Conservation (phyloP, 495 filamentous ascomycete genomes). For the Xylaria scruposa region DNA sequence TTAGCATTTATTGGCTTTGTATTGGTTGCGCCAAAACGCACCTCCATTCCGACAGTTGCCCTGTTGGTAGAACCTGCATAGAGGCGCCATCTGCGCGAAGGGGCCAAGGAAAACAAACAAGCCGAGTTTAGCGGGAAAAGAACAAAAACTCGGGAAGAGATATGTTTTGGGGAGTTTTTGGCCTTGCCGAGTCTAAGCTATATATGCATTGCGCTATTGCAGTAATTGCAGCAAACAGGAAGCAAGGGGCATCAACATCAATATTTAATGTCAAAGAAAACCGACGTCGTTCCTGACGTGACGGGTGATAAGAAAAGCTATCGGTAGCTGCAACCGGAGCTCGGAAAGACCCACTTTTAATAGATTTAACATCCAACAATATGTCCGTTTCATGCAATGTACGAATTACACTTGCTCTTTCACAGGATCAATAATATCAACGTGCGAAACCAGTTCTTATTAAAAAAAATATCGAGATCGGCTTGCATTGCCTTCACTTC, state of each 20-base stretch:
- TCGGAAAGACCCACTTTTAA: background rate
- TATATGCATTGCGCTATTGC: conserved; percentile 8
- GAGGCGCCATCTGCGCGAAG: conserved; percentile 31
- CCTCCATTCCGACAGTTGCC: conserved; percentile 76
- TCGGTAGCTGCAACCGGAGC: background rate
- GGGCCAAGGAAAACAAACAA: background rate
- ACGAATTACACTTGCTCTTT: too few relatives aligned
- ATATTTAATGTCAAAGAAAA: background rate
- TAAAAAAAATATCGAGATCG: background rate
- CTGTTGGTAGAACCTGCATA: conserved; percentile 76
- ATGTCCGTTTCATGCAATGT: background rate
- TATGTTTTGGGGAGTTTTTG: background rate
- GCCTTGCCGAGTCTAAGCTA: background rate
- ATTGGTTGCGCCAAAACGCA: conserved; percentile 36
- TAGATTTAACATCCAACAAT: background rate
- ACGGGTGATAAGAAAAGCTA: conserved; percentile 4
- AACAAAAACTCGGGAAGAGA: background rate
- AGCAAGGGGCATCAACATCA: background rate
- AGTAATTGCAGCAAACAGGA: background rate
- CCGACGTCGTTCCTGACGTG: background rate
- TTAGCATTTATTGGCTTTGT: background rate
- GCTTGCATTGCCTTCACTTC: background rate
- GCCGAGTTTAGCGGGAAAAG: background rate
- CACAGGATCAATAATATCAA: background rate
- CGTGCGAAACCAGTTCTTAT: background rate